phyloP scores from a whole-genome alignment of 2,329 filamentous ascomycete genomes.

The Neocucurbitaria cava region DNA sequence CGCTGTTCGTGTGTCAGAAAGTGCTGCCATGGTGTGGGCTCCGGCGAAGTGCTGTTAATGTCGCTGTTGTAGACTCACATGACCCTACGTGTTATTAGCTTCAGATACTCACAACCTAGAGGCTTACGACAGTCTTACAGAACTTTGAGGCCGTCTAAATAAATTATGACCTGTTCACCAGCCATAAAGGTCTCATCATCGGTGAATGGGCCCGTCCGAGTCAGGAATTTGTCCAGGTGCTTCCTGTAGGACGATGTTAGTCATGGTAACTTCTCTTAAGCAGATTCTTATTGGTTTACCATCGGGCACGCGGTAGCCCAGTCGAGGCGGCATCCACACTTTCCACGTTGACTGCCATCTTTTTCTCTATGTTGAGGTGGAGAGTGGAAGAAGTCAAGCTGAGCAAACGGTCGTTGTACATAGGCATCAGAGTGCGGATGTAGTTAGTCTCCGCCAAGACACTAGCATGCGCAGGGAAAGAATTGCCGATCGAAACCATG shows the following conservation, averaged over 20 bases:
- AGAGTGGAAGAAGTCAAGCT: constrained; percentile 12
- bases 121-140: constrained; percentile 62
- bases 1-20: constrained; percentile 65
- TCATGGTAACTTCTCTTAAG: neutral
- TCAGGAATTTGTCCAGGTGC: constrained; percentile 82
- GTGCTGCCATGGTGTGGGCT: neutral
- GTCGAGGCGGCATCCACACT: constrained; percentile 17
- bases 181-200: constrained; percentile 63
- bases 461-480: constrained; percentile 28
- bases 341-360: constrained; percentile 33
- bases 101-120: neutral
- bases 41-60: neutral
- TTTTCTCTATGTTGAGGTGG: constrained; percentile 10
- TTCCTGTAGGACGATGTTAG: constrained; percentile 64
- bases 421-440: constrained; percentile 31
- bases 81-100: constrained; percentile 41
- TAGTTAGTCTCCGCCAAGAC: constrained; percentile 24
- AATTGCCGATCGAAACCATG: constrained; percentile 26
- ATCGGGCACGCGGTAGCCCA: constrained; percentile 51
- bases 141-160: constrained; percentile 56
- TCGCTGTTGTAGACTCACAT: constrained; percentile 40
- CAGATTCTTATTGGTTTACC: constrained; percentile 35
- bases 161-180: constrained; percentile 58
- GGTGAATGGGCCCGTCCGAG: constrained; percentile 79
- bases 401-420: constrained; percentile 24